phyloP scores from a whole-genome alignment of 805 yeast genomes.

The Starmerella sp. region DNA sequence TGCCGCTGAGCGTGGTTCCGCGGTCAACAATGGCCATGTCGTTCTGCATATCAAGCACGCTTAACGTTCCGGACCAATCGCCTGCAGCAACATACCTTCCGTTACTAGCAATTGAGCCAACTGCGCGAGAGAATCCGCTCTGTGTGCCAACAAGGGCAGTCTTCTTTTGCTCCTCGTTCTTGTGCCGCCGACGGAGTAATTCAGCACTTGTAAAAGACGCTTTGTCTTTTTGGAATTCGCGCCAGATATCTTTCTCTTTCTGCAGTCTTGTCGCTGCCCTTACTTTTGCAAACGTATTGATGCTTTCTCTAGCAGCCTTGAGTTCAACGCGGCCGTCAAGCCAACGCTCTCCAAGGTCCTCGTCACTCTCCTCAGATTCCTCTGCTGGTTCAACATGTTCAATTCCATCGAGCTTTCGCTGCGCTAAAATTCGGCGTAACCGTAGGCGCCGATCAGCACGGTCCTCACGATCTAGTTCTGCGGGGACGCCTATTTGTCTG shows the following conservation, averaged over 20 bases:
- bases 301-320: background rate
- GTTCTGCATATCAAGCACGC: slow-evolving; percentile 26
- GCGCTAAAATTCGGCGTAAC: slow-evolving; percentile 36
- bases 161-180: slow-evolving; percentile 20
- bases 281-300: background rate
- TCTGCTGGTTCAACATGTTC: slow-evolving; percentile 12
- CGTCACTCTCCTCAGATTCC: background rate
- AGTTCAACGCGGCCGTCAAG: background rate
- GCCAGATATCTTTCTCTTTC: background rate
- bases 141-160: slow-evolving; percentile 55
- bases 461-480: slow-evolving; percentile 48
- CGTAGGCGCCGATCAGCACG: slow-evolving; percentile 50
- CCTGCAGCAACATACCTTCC: slow-evolving; percentile 45
- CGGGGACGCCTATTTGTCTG: slow-evolving; percentile 44
- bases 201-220: background rate
- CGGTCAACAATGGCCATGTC: background rate
- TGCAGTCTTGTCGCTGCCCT: background rate
- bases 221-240: background rate
- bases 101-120: slow-evolving; percentile 21
- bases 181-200: background rate
- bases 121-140: slow-evolving; percentile 55
- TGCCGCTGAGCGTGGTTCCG: background rate
- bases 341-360: background rate
- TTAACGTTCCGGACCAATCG: slow-evolving; percentile 73
- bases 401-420: slow-evolving; percentile 6